Evolutionary conservation across 257 asterid species (phyloP), one percentile per base, ranked within the genome.

Genomic region (Nicotiana obtusifolia): DNA sequence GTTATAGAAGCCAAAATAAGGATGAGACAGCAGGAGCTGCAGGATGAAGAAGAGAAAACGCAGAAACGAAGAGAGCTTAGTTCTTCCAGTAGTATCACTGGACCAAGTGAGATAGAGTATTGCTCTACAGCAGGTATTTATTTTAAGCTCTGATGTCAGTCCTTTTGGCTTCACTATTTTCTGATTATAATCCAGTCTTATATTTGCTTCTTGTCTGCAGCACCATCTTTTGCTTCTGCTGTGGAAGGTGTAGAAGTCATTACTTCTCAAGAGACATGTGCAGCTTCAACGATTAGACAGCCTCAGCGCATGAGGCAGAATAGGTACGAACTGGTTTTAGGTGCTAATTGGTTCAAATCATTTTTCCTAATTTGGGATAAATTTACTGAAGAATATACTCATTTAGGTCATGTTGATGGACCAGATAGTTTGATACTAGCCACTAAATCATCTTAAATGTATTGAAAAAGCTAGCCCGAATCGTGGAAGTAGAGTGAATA

Each of bases 1-100:
- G 99, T 96, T 76, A 96, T 94, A 78, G 99, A 96, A 88, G 99
- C 99, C 83, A 94, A 96, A 91, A 93, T 96, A 87, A 90, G 98
- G 91, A 93, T 96, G 91, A 93, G 98, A 86, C 94, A 93, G 83
- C 95, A 96, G 88, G 98, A 96, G 85, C 88, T 93, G 85, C 95
- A 84, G 85, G 98, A 96, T 77, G 99, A 94, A 77, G 98, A 92
- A 90, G 98, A 89, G 60, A 93, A 89, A 84, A 84, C 88, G 71
- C 79, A 84, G 80, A 93, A 89, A 84, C 90, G 84, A 80, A 88
- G 90, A 87, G 99, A 90, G 86, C 76, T 87, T 60, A 86, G 89
- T 85, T 88, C 96, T 78, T 88, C 95, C 60, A 85, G 90, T 85
- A 88, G 90, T 81, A 86, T 86, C 84, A 78, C 88, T 85, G 89